Evolutionary conservation across 202 grass and related monocot genomes (phyloP).

Genomic region (Setaria viridis): DNA sequence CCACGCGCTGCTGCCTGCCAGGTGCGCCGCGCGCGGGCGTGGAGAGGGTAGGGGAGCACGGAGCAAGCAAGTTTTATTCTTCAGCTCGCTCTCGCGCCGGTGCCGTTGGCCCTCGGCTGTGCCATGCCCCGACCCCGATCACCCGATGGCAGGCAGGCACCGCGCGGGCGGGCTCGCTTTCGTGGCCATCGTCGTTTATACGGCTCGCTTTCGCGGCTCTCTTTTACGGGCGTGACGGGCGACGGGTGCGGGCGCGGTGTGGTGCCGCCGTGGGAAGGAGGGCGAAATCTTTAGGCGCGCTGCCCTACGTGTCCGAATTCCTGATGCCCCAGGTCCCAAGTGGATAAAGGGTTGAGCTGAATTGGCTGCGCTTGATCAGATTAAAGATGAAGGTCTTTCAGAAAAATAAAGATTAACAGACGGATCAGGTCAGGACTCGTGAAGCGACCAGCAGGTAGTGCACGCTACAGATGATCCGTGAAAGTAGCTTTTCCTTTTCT

Average conservation of each 20-base stretch:
- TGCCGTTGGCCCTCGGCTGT: not conserved
- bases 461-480: slow-evolving; percentile 21
- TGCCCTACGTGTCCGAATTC: slow-evolving; percentile 15
- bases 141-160: too few relatives aligned
- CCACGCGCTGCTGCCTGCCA: not conserved
- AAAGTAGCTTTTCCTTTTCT: not conserved
- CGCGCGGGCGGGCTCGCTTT: not conserved
- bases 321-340: not conserved
- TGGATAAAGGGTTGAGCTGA: not conserved
- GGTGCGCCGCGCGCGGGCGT: not conserved
- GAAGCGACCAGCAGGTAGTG: not conserved
- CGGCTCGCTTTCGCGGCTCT: not conserved
- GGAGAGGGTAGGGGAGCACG: not conserved
- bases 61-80: not conserved
- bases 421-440: not conserved
- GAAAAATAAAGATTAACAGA: not conserved
- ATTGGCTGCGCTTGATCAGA: not conserved
- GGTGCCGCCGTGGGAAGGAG: too few relatives aligned
- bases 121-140: not conserved
- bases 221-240: not conserved
- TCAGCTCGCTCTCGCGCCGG: not conserved
- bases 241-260: not conserved
- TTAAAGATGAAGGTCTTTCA: too few relatives aligned
- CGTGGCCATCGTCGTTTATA: slow-evolving; percentile 22
- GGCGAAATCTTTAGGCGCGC: not conserved